These are phyloP conservation scores for Lactuca sativa DNA, from an alignment of 129 eudicot species.

Conservation along the genomic window DNA sequence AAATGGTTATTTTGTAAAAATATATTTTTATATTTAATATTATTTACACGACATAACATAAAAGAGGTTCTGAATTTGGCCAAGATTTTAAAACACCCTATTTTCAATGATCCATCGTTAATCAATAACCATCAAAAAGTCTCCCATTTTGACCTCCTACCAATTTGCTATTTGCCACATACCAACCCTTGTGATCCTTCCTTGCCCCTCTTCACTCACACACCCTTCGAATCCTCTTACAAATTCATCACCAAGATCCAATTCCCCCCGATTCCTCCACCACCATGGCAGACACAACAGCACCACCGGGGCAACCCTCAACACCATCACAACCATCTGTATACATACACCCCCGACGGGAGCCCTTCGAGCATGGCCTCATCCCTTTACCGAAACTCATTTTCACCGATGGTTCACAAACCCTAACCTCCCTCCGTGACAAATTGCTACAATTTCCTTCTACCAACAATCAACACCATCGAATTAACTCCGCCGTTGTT, in stretches of 20 bases:
- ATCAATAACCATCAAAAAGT: constrained; percentile 19
- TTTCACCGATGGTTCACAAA: constrained; percentile 73
- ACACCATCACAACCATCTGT: constrained; percentile 30
- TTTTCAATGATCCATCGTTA: background rate
- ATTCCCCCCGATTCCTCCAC: constrained; percentile 16
- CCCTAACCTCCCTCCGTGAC: constrained; percentile 62
- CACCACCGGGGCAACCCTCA: constrained; percentile 37
- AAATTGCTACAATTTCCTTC: constrained; percentile 60
- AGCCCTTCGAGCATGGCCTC: constrained; percentile 94
- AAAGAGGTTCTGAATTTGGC: background rate
- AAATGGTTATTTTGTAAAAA: too few species aligned
- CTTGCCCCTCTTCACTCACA: background rate
- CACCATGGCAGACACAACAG: constrained; percentile 32
- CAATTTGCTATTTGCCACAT: constrained; percentile 10
- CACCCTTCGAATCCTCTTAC: constrained; percentile 2
- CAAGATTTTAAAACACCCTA: background rate
- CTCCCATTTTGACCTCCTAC: constrained; percentile 20
- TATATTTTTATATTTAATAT: too few species aligned
- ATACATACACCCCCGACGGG: constrained; percentile 76
- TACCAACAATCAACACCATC: constrained; percentile 19
- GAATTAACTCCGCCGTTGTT: constrained; percentile 46
- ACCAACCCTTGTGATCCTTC: background rate
- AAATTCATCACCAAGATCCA: constrained; percentile 18
- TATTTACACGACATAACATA: too few species aligned
- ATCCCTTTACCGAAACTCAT: constrained; percentile 92